Evolutionary conservation across 2,329 filamentous ascomycete genomes (phyloP), one percentile per base, ranked within the genome.

Genomic region (Epichloe uncinata): DNA sequence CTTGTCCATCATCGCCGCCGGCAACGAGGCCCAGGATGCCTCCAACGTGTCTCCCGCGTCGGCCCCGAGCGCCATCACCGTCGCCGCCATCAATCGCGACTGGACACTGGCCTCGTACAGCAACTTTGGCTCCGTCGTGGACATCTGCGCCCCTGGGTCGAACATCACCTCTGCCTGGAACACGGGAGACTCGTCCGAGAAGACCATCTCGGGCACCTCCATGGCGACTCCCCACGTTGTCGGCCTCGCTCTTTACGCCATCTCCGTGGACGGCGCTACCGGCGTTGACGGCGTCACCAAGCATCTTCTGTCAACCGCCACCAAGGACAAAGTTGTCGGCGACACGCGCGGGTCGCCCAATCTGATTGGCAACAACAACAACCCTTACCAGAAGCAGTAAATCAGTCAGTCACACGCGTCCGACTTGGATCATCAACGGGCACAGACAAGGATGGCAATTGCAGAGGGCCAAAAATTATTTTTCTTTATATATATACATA

Each of bases 211-310:
- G 2, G 75, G 77, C 20, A 80, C 76, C 2, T 75, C 70, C 0
- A 77, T 77, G 72, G 71, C 75, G 9, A 62, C 68, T 8, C 76
- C 75, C 3, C 73, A 77, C 51, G 66, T 78, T 48, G 67, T 71
- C n/a, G 76, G 76, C 0, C 56, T 79, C 1, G 73, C 69, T 3
- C 64, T 71, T 1, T 78, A 78, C 57, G 42, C 42, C 30, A 50
- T 47, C 20, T 50, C 48, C 6, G 42, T 45, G 1, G 18, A 46
- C 26, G 44, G 37, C 8, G 18, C 40, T 16, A 8, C 33, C 18
- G 42, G 48, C 26, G 42, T 50, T 7, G 22, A 18, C 11, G 40
- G 18, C 7, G 48, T 46, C 8, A 50, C 48, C 7, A 16, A 42
- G 18, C 48, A 50, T 35, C 22, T 50, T 3, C 35, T 42, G 5